Percentiles rank a stretch among this genome's conserved stretches.
phyloP scores from a whole-genome alignment of 1,284 basidiomycete species.

The Apiotrichum gracile region DNA sequence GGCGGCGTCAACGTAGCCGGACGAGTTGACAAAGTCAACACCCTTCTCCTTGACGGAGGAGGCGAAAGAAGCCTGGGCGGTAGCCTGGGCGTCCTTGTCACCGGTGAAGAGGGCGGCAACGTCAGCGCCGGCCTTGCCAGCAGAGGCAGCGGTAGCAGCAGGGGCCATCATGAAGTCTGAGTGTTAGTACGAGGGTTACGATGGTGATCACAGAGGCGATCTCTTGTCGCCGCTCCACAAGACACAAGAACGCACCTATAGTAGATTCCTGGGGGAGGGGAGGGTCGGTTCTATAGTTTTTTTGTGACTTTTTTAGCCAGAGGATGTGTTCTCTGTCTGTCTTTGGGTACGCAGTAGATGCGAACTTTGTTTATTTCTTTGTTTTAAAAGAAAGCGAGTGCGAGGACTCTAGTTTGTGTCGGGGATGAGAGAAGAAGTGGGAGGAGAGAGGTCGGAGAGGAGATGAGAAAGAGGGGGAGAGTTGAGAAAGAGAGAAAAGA shows the following conservation, averaged over 20 bases:
- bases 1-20: conserved; percentile 72
- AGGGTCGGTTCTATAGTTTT: conserved; percentile 3
- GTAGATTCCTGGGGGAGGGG: not conserved
- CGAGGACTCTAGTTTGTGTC: conserved; percentile 1
- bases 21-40: conserved; percentile 68
- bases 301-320: not conserved
- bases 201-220: not conserved
- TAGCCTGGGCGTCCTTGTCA: conserved; percentile 56
- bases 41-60: conserved; percentile 76
- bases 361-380: not conserved
- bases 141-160: conserved; percentile 38
- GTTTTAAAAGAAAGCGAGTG: conserved; percentile 1
- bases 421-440: not conserved
- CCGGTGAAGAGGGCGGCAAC: conserved; percentile 46
- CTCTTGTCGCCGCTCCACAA: too few species aligned
- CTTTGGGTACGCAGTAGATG: not conserved
- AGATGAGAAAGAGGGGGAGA: not conserved
- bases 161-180: conserved; percentile 39
- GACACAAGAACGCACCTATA: not conserved
- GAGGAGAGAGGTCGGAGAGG: not conserved
- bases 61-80: conserved; percentile 65
- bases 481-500: conserved; percentile 1
- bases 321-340: not conserved
- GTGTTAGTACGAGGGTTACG: not conserved
- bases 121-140: conserved; percentile 45